Base-by-base conservation (phyloP, 2,329 filamentous ascomycete species). In the Aspergillus jensenii region DNA sequence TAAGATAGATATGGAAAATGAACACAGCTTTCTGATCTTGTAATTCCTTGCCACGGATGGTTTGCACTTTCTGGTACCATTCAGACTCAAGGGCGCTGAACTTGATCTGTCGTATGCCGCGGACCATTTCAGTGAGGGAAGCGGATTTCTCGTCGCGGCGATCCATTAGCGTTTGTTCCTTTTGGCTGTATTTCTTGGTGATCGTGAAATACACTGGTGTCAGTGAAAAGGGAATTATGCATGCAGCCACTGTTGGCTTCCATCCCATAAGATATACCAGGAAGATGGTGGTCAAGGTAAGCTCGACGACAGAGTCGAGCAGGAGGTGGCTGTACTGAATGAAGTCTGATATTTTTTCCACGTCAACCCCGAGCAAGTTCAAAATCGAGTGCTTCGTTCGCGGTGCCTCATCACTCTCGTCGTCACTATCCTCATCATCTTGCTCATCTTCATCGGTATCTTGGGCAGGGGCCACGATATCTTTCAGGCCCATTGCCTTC, bases 31-130 rank as follows among this genome's bases (percentile, higher is more conserved):
- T 90, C 40, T 90, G 81, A 25, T 83, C 83, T 4, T 75, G 73
- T 11, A 93, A 79, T 70, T 93, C 90, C 50, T 81, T 83, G 47
- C 85, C 81, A 66, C 90, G 80, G 14, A 87, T 84, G 61, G 81
- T 73, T 60, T 81, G 73, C 69, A 93, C 89, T 59, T 87, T 89
- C 21, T 81, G 78, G 68, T 90, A 84, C 90, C 90, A 93, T 65
- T 90, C 85, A 19, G 78, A 76, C 71, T 93, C 90, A 1, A 91
- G 75, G 1, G 90, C 90, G 1, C 88, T 89, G 65, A 93, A 92
- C 68, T 93, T 93, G 76, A 93, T 91, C 73, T 93, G 90, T 1
- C 90, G 85, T 62, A 93, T 92, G 3, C 90, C 90, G 65, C 89
- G 84, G 2, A 93, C 76, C 1, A 88, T 88, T 71, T 93, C 90